These are phyloP conservation scores for Gossypium australe DNA, from an alignment of 345 rosid species.

Conservation along the genomic window DNA sequence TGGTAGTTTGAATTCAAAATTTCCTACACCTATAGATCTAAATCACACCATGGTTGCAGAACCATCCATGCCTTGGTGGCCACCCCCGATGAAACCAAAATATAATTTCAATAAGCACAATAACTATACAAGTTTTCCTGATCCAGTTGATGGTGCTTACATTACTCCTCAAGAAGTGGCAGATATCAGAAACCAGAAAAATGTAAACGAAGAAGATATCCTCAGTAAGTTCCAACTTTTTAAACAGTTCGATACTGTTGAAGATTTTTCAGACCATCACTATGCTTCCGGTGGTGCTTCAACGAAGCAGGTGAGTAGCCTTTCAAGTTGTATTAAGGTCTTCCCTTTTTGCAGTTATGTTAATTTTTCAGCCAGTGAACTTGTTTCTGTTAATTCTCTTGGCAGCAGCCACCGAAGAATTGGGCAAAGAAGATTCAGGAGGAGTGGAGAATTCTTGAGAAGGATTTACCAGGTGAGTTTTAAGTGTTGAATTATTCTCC, in stretches of 20 bases:
- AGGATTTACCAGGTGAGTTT: conserved; percentile 77
- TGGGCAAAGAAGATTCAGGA: conserved; percentile 81
- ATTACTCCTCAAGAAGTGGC: conserved; percentile 28
- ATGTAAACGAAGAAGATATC: conserved; percentile 39
- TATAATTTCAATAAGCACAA: neutral
- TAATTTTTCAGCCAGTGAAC: neutral
- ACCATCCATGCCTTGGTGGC: conserved; percentile 17
- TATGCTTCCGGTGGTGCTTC: conserved; percentile 35
- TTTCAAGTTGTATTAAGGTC: conserved; percentile 11
- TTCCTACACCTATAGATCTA: conserved; percentile 1
- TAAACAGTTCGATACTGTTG: conserved; percentile 74
- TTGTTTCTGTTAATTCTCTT: conserved; percentile 9
- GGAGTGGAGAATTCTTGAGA: conserved; percentile 82
- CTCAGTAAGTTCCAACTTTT: conserved; percentile 47
- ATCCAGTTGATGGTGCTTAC: conserved; percentile 11
- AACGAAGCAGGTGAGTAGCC: conserved; percentile 45
- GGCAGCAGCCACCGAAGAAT: conserved; percentile 45
- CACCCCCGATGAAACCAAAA: conserved; percentile 1
- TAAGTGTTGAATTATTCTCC: neutral
- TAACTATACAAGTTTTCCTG: conserved; percentile 10
- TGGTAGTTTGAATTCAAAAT: neutral
- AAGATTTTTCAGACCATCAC: conserved; percentile 64
- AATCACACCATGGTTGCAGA: conserved; percentile 8
- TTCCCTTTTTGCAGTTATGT: neutral
- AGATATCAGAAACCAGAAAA: conserved; percentile 26